Base-by-base conservation (phyloP, 768 basidiomycete genomes). In the Psilocybe azurescens region DNA sequence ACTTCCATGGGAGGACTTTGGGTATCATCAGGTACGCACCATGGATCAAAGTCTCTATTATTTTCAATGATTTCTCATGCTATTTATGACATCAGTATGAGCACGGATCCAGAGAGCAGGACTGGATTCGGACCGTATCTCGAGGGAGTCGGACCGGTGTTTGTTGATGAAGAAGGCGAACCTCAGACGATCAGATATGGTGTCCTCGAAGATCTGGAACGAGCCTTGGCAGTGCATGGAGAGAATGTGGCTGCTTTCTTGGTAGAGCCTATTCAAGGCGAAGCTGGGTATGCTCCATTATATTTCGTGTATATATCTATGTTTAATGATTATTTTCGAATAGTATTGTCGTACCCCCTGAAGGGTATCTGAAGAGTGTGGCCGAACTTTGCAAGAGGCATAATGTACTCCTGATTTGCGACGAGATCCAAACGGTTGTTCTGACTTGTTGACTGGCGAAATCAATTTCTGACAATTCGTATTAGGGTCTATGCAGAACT, bases 211-310 rank as follows among this genome's bases (percentile, higher is more conserved):
- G 97, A 97, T 69, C 75, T 99, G n/a, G 86, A 89, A 72, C 81
- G 82, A 10, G 97, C 94, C 5, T 75, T 99, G 32, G 88, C 93
- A 62, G 72, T 89, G 39, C 82, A 95, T 72, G 95, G 97, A 8
- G 76, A 89, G 63, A 83, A 91, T 60, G 88, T 93, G 28, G 97
- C 96, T 5, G 97, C 93, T 1, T 95, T 99, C 81, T 82, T 99
- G 59, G 85, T 99, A 3, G 97, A 99, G 77, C 97, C 97, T 5
- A 99, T 99, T 64, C 97, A 99, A 74, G 97, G 97, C n/a, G 97
- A 98, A 77, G 97, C 97, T 16, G 96, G 95, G 93, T 94, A 73
- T 49, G 91, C 65, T 38, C 52, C 8, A 44, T 39, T 55, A 8
- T 20, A 24, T 28, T 46, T 11, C 9, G 16, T 18, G 14, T 20